phyloP scores from a whole-genome alignment of 2,329 filamentous ascomycete species.

The Claviceps capensis region DNA sequence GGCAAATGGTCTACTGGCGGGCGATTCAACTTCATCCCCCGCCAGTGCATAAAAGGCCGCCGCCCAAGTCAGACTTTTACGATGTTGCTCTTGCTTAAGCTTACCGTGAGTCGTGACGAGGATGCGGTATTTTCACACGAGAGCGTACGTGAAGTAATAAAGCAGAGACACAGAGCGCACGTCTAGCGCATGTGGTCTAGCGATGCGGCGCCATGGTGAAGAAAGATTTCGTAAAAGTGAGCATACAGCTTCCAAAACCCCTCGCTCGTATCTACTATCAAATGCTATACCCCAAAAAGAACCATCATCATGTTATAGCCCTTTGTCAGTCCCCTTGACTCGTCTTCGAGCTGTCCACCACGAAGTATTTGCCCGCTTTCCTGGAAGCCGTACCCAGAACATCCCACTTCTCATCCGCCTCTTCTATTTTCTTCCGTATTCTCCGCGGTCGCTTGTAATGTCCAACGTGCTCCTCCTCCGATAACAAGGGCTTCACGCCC shows the following conservation, averaged over 20 bases:
- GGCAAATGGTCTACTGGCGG: no score
- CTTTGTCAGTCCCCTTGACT: not conserved
- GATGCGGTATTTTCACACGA: no score
- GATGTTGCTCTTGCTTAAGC: no score
- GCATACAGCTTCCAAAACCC: no score
- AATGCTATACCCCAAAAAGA: not conserved
- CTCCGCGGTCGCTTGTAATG: slow-evolving; percentile 32
- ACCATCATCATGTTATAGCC: not conserved
- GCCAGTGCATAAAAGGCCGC: no score
- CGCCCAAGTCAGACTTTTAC: no score
- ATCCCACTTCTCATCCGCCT: slow-evolving; percentile 52
- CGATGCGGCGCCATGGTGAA: not conserved
- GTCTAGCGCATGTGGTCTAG: not conserved
- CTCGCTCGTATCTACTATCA: not conserved
- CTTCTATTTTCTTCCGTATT: slow-evolving; percentile 18
- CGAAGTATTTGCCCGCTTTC: slow-evolving; percentile 60
- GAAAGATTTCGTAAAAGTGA: not conserved
- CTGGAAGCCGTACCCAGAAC: slow-evolving; percentile 51
- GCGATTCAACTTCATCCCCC: no score
- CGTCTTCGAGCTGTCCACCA: slow-evolving; percentile 51
- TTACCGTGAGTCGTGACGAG: no score
- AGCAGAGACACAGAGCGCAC: no score
- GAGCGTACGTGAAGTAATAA: no score
- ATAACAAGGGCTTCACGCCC: slow-evolving; percentile 41
- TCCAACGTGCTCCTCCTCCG: slow-evolving; percentile 47